Conservation (phyloP, 2,329 filamentous ascomycete genomes). For the Cryphonectria radicalis region DNA sequence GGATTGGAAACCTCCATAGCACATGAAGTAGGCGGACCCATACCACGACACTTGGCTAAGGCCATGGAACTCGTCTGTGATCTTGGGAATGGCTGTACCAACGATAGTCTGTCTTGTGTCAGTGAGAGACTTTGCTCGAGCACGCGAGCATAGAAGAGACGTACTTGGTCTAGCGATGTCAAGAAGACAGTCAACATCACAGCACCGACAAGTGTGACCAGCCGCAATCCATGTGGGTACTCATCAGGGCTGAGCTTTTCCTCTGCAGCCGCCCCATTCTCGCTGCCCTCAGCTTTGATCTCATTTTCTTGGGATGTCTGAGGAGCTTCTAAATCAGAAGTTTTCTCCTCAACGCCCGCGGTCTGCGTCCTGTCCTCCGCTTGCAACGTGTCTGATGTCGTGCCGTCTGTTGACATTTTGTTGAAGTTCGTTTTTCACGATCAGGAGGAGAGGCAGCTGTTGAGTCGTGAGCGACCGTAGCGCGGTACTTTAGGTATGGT, state of each 20-base stretch:
- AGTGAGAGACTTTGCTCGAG: neutral
- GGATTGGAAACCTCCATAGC: slow-evolving; percentile 14
- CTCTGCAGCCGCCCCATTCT: neutral
- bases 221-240: neutral
- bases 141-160: neutral
- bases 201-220: slow-evolving; percentile 1
- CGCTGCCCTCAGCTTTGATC: neutral
- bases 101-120: slow-evolving; percentile 18
- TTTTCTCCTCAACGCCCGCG: neutral
- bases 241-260: neutral
- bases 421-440: neutral
- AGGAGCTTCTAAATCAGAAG: neutral
- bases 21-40: slow-evolving; percentile 20
- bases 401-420: neutral
- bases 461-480: neutral
- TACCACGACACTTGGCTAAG: slow-evolving; percentile 22
- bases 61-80: slow-evolving; percentile 21
- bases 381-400: neutral
- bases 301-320: neutral
- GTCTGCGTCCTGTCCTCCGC: neutral
- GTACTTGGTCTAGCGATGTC: slow-evolving; percentile 12
- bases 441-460: neutral
- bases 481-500: neutral
- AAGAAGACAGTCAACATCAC: slow-evolving; percentile 14
- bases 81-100: slow-evolving; percentile 22